Percentiles rank a stretch among this genome's conserved stretches.
phyloP scores from a whole-genome alignment of 192 early-diverging fungal genomes.

The Jimgerdemannia flammicorona region DNA sequence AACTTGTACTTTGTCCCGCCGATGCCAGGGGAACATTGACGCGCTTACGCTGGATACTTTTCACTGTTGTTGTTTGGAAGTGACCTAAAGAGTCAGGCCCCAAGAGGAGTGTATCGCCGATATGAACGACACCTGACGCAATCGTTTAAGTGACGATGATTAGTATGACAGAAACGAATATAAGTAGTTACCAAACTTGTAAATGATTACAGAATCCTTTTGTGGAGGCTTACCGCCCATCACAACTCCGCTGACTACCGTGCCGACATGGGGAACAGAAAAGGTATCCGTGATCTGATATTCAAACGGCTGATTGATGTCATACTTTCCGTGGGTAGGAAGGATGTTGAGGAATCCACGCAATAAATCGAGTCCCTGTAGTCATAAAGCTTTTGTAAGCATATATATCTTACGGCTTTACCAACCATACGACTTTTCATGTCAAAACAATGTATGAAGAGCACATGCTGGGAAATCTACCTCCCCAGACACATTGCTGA shows the following conservation, averaged over 20 bases:
- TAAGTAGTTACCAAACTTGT: no score
- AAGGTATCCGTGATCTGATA: constrained; percentile 91
- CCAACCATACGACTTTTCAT: no score
- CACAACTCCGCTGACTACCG: constrained; percentile 85
- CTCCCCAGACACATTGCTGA: constrained; percentile 87
- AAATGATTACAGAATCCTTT: no score
- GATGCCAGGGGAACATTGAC: constrained; percentile 68
- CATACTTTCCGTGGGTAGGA: constrained; percentile 59
- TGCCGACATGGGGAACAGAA: constrained; percentile 86
- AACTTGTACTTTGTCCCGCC: constrained; percentile 81
- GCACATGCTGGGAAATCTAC: constrained; percentile 33
- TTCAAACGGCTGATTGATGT: constrained; percentile 55
- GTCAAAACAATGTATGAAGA: no score
- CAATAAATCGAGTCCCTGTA: constrained; percentile 47
- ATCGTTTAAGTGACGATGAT: no score
- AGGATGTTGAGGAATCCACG: constrained; percentile 84
- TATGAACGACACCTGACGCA: constrained; percentile 62
- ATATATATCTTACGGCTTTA: no score
- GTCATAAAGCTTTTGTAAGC: neutral
- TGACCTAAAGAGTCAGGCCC: constrained; percentile 85
- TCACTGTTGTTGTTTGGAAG: constrained; percentile 73
- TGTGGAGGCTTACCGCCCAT: constrained; percentile 6
- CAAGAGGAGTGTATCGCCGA: constrained; percentile 77
- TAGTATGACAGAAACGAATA: no score
- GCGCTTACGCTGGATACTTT: constrained; percentile 88